phyloP scores from a whole-genome alignment of 2,329 filamentous ascomycete species.

The Exophiala calicioides region DNA sequence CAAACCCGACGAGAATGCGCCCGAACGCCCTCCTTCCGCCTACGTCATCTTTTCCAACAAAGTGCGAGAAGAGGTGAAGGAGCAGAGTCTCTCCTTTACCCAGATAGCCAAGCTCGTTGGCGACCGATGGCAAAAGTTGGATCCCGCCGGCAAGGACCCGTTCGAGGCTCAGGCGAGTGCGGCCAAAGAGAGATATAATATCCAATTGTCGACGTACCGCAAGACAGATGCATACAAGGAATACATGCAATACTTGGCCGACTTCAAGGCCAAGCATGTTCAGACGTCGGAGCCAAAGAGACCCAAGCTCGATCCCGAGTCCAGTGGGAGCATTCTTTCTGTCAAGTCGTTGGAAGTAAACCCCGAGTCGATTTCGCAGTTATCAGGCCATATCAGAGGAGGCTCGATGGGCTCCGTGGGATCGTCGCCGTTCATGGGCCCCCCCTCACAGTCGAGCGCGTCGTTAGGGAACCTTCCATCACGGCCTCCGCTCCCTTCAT shows the following conservation, averaged over 20 bases:
- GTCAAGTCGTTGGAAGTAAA: slow-evolving; percentile 23
- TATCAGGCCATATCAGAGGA: slow-evolving; percentile 24
- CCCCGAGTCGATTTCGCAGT: slow-evolving; percentile 9
- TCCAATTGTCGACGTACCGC: slow-evolving; percentile 73
- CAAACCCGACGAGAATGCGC: slow-evolving; percentile 75
- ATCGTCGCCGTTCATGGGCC: slow-evolving; percentile 23
- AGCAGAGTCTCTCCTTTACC: slow-evolving; percentile 74
- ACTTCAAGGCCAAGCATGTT: slow-evolving; percentile 74
- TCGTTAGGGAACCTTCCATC: slow-evolving; percentile 4
- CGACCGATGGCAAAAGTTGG: slow-evolving; percentile 76
- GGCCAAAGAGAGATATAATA: slow-evolving; percentile 75
- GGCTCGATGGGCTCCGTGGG: slow-evolving; percentile 27
- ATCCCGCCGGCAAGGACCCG: slow-evolving; percentile 66
- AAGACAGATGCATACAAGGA: slow-evolving; percentile 69
- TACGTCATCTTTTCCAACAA: slow-evolving; percentile 84
- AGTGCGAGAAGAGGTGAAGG: slow-evolving; percentile 73
- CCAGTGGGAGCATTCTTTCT: slow-evolving; percentile 30
- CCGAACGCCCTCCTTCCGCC: slow-evolving; percentile 76
- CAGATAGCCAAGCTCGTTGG: slow-evolving; percentile 82
- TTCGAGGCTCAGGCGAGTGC: slow-evolving; percentile 71
- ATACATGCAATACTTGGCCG: slow-evolving; percentile 71
- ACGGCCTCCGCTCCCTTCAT: slow-evolving; percentile 21
- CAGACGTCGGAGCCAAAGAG: slow-evolving; percentile 43
- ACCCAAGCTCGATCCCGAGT: slow-evolving; percentile 45
- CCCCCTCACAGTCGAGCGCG: slow-evolving; percentile 6